These are phyloP conservation scores for Hansenula lynferdii DNA, from an alignment of 1,139 yeast genomes.

Conservation along the genomic window DNA sequence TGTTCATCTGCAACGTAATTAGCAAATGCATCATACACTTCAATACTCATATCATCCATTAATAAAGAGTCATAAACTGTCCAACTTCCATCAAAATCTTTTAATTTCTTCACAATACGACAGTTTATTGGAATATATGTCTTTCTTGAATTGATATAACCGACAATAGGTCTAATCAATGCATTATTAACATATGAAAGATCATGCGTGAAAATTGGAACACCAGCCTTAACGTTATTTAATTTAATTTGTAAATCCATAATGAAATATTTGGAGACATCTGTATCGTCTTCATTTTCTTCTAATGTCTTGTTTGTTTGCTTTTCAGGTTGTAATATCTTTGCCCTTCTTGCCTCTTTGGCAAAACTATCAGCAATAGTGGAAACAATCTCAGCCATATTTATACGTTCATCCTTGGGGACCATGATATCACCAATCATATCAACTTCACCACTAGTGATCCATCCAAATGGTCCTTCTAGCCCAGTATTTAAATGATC, in stretches of 20 bases:
- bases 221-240: conserved; percentile 81
- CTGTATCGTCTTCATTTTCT: conserved; percentile 27
- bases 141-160: conserved; percentile 84
- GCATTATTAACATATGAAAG: conserved; percentile 88
- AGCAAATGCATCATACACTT: conserved; percentile 87
- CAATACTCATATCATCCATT: conserved; percentile 89
- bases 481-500: conserved; percentile 89
- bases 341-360: conserved; percentile 24
- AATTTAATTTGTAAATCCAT: conserved; percentile 75
- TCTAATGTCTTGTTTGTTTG: conserved; percentile 4
- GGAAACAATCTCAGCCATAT: conserved; percentile 18
- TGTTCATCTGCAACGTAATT: conserved; percentile 87
- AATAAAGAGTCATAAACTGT: conserved; percentile 86
- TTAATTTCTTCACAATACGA: conserved; percentile 70
- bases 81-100: conserved; percentile 95
- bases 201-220: conserved; percentile 82
- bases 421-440: conserved; percentile 87
- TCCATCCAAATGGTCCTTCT: conserved; percentile 97
- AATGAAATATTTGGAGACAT: conserved; percentile 50
- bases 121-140: conserved; percentile 88
- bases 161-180: conserved; percentile 88
- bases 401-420: conserved; percentile 46
- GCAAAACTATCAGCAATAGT: conserved; percentile 20
- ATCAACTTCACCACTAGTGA: conserved; percentile 84
- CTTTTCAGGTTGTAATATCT: conserved; percentile 26